Percentiles rank a stretch among this genome's conserved stretches.
Conservation (phyloP, 208 protist species). For the Trypanosoma mega region DNA sequence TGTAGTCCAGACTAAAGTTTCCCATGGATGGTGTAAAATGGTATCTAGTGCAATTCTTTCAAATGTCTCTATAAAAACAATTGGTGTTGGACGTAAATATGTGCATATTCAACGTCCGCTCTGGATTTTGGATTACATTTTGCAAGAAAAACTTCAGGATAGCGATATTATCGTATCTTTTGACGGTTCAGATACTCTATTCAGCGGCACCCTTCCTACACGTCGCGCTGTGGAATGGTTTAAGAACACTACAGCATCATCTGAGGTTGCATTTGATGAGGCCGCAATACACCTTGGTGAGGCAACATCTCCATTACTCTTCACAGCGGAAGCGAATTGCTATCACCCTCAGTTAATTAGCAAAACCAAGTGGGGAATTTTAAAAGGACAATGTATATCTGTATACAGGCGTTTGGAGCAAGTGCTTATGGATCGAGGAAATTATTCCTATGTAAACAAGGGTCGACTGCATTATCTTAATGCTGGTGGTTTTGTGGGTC, state of each 20-base stretch:
- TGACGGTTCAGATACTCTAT: constrained; percentile 23
- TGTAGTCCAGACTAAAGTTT: constrained; percentile 12
- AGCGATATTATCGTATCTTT: constrained; percentile 19
- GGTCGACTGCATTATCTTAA: constrained; percentile 19
- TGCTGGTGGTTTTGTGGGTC: constrained; percentile 20
- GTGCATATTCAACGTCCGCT: neutral
- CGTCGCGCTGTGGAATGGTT: constrained; percentile 6
- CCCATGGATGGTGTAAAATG: constrained; percentile 23
- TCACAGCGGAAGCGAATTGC: constrained; percentile 15
- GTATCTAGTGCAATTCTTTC: constrained; percentile 14
- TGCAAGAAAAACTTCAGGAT: constrained; percentile 5
- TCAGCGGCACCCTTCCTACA: neutral
- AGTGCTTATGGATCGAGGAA: constrained; percentile 4
- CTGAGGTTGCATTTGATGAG: constrained; percentile 1
- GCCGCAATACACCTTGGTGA: neutral
- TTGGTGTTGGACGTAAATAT: constrained; percentile 17
- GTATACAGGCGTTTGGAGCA: neutral
- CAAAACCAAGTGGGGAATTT: neutral
- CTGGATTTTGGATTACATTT: constrained; percentile 25
- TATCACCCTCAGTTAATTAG: constrained; percentile 12
- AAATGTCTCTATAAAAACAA: constrained; percentile 16
- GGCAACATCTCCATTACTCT: constrained; percentile 11
- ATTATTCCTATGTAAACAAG: constrained; percentile 9
- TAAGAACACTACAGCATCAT: constrained; percentile 5
- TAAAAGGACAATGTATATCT: constrained; percentile 9